A percentile compares a stretch with the other conserved stretches of the same genome.
phyloP scores from a whole-genome alignment of 306 rosid genomes.

The Lathyrus sativus region DNA sequence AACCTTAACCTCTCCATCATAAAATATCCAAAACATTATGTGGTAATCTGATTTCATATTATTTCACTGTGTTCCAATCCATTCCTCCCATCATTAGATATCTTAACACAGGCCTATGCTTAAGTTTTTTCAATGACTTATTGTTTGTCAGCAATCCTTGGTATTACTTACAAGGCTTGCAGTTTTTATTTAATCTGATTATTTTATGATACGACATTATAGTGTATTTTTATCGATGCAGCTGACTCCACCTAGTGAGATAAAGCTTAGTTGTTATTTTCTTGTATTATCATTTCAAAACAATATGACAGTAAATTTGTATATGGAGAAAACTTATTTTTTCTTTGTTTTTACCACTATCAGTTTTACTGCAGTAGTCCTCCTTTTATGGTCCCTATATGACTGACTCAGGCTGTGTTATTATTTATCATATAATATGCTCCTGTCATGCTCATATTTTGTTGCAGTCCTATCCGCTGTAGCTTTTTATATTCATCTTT shows the following conservation, averaged over 20 bases:
- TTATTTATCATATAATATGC: background rate
- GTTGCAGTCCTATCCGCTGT: conserved; percentile 21
- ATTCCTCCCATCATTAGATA: background rate
- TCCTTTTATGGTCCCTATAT: background rate
- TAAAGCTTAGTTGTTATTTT: background rate
- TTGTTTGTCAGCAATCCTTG: background rate
- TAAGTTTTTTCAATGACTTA: background rate
- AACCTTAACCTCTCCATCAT: background rate
- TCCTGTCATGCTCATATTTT: background rate
- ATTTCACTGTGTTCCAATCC: background rate
- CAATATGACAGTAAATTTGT: background rate
- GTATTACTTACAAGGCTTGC: background rate
- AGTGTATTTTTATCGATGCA: background rate
- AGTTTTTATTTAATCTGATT: background rate
- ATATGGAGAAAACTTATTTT: background rate
- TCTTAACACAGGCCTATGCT: background rate
- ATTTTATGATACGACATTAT: background rate
- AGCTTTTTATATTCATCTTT: conserved; percentile 16
- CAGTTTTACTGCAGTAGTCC: background rate
- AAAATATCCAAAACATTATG: background rate
- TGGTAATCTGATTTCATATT: background rate
- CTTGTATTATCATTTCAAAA: background rate
- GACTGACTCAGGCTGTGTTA: background rate
- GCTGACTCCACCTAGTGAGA: background rate
- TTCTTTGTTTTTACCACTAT: background rate